Base-by-base conservation (phyloP, 441 rosid species). In the Erodium moschatum region DNA sequence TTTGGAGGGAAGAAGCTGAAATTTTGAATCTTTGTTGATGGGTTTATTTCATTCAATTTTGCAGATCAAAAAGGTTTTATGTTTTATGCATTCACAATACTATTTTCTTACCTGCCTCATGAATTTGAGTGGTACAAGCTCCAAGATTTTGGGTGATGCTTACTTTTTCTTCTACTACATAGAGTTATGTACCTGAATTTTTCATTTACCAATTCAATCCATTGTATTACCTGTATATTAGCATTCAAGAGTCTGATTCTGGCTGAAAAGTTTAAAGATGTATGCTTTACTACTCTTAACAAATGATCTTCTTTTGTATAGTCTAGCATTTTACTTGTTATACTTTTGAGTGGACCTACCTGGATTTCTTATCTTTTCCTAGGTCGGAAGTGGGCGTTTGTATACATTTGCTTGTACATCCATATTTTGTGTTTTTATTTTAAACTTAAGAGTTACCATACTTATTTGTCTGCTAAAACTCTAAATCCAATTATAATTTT, bases 1-100 rank as follows among this genome's bases (percentile, higher is more conserved):
- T 67, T 50, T 69, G 73, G 77, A 60, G 73, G 65, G 33, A 66
- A 72, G 24, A 54, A 64, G 20, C 69, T 70, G 16, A 65, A 65
- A 6, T 35, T 66, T 79, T 33, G 71, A 72, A 21, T 68, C 5
- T 46, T 65, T 64, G 64, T 48, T 48, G 56, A 48, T 48, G 44
- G 24, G 46, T 35, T 58, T 46, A 65, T 18, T 24, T 64, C 10
- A 66, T 73, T 71, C 65, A 12, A 21, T 38, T 67, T 46, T 50
- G 56, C 50, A 71, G 82, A 78, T 79, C 85, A 75, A 35, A 74
- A 58, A 67, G 15, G 21, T 19, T 19, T 60, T 74, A 67, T 52
- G 38, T 4, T 66, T 58, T n/a, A 13, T 65, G 48, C 6, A 8
- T 65, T 1, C 48, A 15, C 15, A 35, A 16, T 35, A 12, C 42